phyloP scores from a whole-genome alignment of 2,329 filamentous ascomycete genomes.

The Curvularia sp. region DNA sequence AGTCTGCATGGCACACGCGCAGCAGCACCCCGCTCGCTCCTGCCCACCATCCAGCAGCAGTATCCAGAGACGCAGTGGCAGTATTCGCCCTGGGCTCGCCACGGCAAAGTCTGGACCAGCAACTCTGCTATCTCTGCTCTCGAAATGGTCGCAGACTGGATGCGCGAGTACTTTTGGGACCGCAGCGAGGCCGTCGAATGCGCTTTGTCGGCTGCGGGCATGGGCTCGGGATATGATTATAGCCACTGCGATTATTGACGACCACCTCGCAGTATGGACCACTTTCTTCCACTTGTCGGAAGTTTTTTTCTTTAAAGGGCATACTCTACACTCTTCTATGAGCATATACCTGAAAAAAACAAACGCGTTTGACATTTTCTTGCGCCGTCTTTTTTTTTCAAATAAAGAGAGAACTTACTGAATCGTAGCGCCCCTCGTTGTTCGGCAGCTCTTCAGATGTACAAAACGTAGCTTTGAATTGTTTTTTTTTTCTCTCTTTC shows the following conservation, averaged over 20 bases:
- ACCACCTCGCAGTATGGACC: too few species aligned
- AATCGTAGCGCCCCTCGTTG: not conserved
- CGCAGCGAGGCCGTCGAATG: slow-evolving; percentile 41
- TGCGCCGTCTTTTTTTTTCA: not conserved
- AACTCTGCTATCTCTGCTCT: slow-evolving; percentile 40
- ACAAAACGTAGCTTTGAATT: not conserved
- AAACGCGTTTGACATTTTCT: not conserved
- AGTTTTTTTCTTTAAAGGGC: not conserved
- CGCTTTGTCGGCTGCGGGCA: slow-evolving; percentile 38
- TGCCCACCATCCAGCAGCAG: slow-evolving; percentile 34
- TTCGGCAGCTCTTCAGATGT: not conserved
- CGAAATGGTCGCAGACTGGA: slow-evolving; percentile 44
- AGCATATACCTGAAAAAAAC: not conserved
- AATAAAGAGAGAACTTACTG: not conserved
- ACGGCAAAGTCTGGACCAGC: slow-evolving; percentile 46
- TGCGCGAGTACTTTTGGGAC: slow-evolving; percentile 50
- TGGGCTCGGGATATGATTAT: slow-evolving; percentile 37
- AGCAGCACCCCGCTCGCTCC: slow-evolving; percentile 36
- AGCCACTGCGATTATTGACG: slow-evolving; percentile 29
- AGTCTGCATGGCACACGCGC: slow-evolving; percentile 37
- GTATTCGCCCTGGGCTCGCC: slow-evolving; percentile 37
- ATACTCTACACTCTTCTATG: not conserved
- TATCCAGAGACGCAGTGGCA: slow-evolving; percentile 44
- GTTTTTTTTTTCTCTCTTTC: not conserved
- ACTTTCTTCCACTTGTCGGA: too few species aligned